Evolutionary conservation across 2,329 filamentous ascomycete species (phyloP), one percentile per base, ranked within the genome.

Genomic region (Trichoderma sp.): DNA sequence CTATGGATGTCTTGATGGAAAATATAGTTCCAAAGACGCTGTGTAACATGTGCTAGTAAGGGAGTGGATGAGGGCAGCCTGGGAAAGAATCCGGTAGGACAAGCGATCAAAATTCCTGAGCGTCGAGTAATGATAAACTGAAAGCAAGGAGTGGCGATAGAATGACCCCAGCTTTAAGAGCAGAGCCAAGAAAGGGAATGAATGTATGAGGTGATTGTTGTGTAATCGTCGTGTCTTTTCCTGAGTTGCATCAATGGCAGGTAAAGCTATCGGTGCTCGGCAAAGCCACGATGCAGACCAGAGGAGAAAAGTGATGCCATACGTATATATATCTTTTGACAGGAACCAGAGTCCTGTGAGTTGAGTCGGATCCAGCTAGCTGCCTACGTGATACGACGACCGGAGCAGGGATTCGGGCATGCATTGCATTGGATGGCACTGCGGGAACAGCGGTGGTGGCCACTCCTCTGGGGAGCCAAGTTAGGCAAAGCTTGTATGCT

Each of bases 401-500:
- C 24, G 62, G 18, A 24, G 62, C 63, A 73, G 69, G 71, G 75
- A 60, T 64, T 62, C 29, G 35, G 35, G 27, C n/a, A 38, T 38
- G 31, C 41, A 27, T 24, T 41, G 35, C 31, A 27, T 27, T 60
- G 35, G 24, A 67, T 41, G 38, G 38, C 11, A 59, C 38, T 53
- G 53, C 64, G 18, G 75, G 38, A 62, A 21, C 29, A n/a, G 16
- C 33, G 33, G 31, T 65, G 60, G 38, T 29, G 41, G 71, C 29
- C 59, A 29, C 35, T 64, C 24, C 41, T 65, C 35, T 33, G 29
- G 64, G n/a, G 38, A 24, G 38, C 21, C 21, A 50, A 65, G 45
- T 63, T 62, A 63, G 63, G 75, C 38, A 74, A 65, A 75, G 31
- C 24, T 31, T 14, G 29, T 16, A 45, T 35, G 60, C 69, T 72